A percentile compares a stretch with the other conserved stretches of the same genome.
These are phyloP conservation scores for Neltuma alba DNA, from an alignment of 306 rosid genomes.

Conservation along the genomic window DNA sequence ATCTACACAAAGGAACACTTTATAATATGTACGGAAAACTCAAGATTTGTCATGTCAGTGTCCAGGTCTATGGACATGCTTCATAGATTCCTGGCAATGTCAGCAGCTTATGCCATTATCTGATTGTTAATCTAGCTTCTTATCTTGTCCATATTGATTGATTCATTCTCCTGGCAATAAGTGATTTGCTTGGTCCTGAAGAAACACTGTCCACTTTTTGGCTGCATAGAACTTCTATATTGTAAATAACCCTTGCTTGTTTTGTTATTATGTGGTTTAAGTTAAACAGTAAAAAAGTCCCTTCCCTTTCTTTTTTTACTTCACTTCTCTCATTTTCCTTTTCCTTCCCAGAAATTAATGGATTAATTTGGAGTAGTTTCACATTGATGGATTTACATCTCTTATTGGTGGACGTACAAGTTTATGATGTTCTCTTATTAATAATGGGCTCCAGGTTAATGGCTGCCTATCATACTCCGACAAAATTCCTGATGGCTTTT, in stretches of 20 bases:
- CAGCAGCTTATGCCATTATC: neutral
- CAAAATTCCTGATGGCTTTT: slow-evolving; percentile 83
- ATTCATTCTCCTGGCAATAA: neutral
- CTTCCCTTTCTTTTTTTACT: neutral
- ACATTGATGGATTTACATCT: slow-evolving; percentile 3
- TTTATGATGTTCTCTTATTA: slow-evolving; percentile 24
- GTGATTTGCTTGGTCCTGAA: slow-evolving; percentile 17
- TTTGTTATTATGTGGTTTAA: slow-evolving; percentile 1
- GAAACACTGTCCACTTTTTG: neutral
- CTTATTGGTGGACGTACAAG: neutral
- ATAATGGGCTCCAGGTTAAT: slow-evolving; percentile 68
- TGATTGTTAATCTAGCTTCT: slow-evolving; percentile 8
- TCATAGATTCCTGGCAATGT: neutral
- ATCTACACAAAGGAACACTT: neutral
- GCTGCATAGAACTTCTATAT: neutral
- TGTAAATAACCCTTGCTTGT: neutral
- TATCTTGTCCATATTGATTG: neutral
- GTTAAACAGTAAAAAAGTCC: slow-evolving; percentile 8
- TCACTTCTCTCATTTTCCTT: neutral
- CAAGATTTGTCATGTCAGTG: neutral
- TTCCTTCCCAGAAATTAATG: neutral
- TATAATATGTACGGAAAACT: neutral
- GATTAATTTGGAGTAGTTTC: slow-evolving; percentile 5
- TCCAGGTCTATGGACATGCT: neutral
- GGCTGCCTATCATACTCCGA: slow-evolving; percentile 81